Percentiles rank a stretch among this genome's conserved stretches.
phyloP scores from a whole-genome alignment of 1,284 basidiomycete species.

The Ustilago lituana region DNA sequence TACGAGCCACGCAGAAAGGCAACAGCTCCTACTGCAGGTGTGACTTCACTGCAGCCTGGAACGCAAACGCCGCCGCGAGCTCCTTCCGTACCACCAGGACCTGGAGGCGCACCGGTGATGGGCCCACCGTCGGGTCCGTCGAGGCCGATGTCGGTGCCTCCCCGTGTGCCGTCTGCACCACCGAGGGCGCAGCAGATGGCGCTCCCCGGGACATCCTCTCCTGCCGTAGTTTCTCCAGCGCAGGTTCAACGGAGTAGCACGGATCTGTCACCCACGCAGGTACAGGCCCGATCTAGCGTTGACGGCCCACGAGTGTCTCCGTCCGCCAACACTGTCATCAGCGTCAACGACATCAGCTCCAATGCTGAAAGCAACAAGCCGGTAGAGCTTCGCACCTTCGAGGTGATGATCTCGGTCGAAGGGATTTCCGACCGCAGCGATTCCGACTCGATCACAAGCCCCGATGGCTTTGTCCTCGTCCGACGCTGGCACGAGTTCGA shows the following conservation, averaged over 20 bases:
- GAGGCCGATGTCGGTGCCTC: constrained; percentile 44
- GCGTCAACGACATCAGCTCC: constrained; percentile 58
- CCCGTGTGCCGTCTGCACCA: constrained; percentile 34
- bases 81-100: constrained; percentile 32
- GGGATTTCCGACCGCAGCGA: constrained; percentile 20
- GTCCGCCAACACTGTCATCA: constrained; percentile 14
- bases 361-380: constrained; percentile 47
- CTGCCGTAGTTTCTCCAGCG: not conserved
- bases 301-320: constrained; percentile 2
- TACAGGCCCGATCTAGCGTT: constrained; percentile 3
- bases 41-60: constrained; percentile 18
- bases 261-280: not conserved
- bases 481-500: constrained; percentile 63
- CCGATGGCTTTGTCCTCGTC: constrained; percentile 61
- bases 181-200: constrained; percentile 30
- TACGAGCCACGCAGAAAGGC: constrained; percentile 42
- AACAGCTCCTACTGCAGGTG: constrained; percentile 9
- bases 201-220: constrained; percentile 5
- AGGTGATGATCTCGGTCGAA: constrained; percentile 64
- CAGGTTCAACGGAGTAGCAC: constrained; percentile 8
- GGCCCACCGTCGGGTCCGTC: constrained; percentile 37
- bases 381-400: constrained; percentile 52
- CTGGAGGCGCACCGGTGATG: constrained; percentile 18
- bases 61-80: constrained; percentile 35
- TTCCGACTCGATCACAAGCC: constrained; percentile 8